Percentiles rank a stretch among this genome's conserved stretches.
These are phyloP conservation scores for Trichoderma asperelloides DNA, from an alignment of 495 filamentous ascomycete genomes.

Conservation along the genomic window DNA sequence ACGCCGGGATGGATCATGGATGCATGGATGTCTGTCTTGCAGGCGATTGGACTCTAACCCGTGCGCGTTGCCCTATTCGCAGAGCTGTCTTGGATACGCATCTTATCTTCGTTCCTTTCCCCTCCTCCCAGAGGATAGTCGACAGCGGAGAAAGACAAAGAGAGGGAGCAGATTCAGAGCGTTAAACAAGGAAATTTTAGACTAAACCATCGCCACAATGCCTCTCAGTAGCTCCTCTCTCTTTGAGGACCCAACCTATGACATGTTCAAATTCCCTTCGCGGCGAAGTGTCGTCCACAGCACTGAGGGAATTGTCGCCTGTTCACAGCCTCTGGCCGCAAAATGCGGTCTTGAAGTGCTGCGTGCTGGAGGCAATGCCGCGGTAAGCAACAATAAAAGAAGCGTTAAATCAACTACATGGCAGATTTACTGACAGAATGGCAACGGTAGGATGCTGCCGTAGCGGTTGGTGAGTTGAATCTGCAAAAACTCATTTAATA, in stretches of 20 bases:
- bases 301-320: constrained; percentile 84
- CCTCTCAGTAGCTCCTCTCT: constrained; percentile 37
- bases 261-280: constrained; percentile 63
- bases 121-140: neutral
- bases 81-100: neutral
- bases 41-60: neutral
- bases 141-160: neutral
- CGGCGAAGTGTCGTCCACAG: constrained; percentile 89
- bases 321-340: constrained; percentile 82
- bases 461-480: constrained; percentile 46
- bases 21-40: neutral
- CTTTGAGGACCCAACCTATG: constrained; percentile 52
- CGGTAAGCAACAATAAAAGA: constrained; percentile 44
- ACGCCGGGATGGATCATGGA: neutral
- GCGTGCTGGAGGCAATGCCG: constrained; percentile 83
- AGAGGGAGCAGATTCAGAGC: neutral
- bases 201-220: constrained; percentile 22
- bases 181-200: neutral
- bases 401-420: neutral
- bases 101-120: neutral
- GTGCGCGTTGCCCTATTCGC: neutral
- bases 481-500: no score
- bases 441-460: constrained; percentile 69
- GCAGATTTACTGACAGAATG: constrained; percentile 3
- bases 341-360: constrained; percentile 80